These are phyloP conservation scores for Xylariaceae sp. DNA, from an alignment of 2,329 filamentous ascomycete species.

Conservation along the genomic window DNA sequence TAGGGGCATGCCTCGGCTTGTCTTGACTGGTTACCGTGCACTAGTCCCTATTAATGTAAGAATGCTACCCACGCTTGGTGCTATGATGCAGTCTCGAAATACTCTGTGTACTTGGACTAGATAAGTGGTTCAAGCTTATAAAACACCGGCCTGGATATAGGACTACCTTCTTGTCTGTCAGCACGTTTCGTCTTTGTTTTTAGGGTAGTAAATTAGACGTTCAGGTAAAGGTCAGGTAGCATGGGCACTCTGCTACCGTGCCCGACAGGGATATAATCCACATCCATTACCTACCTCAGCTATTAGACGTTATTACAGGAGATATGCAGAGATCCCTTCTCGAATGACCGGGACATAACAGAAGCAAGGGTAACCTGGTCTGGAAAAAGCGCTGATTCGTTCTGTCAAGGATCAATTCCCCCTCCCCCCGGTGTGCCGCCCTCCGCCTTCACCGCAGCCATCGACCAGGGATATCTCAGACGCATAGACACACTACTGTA, in stretches of 20 bases:
- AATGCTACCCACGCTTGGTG: constrained; percentile 2
- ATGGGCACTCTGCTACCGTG: neutral
- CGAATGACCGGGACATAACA: neutral
- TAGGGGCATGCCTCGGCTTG: constrained; percentile 13
- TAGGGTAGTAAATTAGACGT: too few relatives aligned
- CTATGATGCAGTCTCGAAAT: constrained; percentile 2
- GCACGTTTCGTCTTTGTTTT: too few relatives aligned
- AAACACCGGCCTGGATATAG: too few relatives aligned
- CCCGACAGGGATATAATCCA: neutral
- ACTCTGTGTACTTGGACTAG: too few relatives aligned
- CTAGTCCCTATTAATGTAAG: constrained; percentile 4
- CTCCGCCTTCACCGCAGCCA: constrained; percentile 16
- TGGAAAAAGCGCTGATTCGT: too few relatives aligned
- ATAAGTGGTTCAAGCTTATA: too few relatives aligned
- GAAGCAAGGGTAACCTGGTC: neutral
- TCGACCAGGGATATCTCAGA: constrained; percentile 8
- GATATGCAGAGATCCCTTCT: neutral
- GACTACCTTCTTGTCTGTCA: too few relatives aligned
- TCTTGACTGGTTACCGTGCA: neutral
- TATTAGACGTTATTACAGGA: neutral
- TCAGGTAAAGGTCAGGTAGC: too few relatives aligned
- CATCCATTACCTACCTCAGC: neutral
- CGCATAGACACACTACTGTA: too few relatives aligned
- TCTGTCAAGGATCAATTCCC: constrained; percentile 13
- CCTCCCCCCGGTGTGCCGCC: constrained; percentile 8